phyloP scores from a whole-genome alignment of 1,139 yeast genomes.

The Taiozyma onychis region DNA sequence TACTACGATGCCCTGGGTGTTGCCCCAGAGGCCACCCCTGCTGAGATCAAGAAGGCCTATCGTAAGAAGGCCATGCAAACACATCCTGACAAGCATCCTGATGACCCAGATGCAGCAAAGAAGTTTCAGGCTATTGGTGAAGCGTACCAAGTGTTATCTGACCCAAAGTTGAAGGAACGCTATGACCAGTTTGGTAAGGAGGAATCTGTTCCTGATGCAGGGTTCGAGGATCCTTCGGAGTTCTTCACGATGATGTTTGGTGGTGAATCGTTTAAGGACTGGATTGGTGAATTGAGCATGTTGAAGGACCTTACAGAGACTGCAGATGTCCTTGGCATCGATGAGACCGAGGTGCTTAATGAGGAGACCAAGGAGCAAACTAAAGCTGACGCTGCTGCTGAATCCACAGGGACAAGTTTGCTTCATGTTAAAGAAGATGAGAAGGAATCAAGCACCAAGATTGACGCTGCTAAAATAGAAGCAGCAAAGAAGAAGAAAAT shows the following conservation, averaged over 20 bases:
- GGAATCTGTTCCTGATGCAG: constrained; percentile 61
- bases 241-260: constrained; percentile 69
- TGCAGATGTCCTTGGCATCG: constrained; percentile 41
- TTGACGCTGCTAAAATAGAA: constrained; percentile 31
- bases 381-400: background rate
- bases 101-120: constrained; percentile 66
- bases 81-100: constrained; percentile 96
- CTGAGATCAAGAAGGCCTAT: constrained; percentile 90
- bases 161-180: constrained; percentile 49
- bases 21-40: constrained; percentile 62
- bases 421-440: constrained; percentile 1
- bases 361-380: constrained; percentile 2
- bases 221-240: constrained; percentile 68
- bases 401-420: background rate
- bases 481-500: constrained; percentile 32
- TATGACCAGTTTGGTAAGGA: constrained; percentile 66
- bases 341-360: constrained; percentile 16
- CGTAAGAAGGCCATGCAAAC: constrained; percentile 81
- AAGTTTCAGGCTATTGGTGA: constrained; percentile 65
- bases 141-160: constrained; percentile 65
- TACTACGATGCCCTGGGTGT: constrained; percentile 81
- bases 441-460: background rate
- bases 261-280: constrained; percentile 67
- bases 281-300: constrained; percentile 71
- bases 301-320: constrained; percentile 55